phyloP scores from a whole-genome alignment of 768 basidiomycete genomes.

The Piloderma croceum region DNA sequence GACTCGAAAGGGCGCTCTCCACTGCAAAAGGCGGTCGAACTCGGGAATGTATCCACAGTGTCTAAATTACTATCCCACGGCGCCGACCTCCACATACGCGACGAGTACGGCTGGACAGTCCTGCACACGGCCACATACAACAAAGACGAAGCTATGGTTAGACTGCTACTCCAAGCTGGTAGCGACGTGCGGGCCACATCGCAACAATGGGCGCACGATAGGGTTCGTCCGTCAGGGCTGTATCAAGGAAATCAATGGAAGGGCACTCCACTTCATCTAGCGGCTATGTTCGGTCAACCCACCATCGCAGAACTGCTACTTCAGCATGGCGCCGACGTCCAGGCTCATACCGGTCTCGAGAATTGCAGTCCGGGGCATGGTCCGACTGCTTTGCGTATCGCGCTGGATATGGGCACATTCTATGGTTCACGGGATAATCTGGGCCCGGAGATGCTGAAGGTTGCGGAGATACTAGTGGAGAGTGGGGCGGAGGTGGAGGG shows the following conservation, averaged over 20 bases:
- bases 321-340: slow-evolving; percentile 5
- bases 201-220: too few relatives aligned
- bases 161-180: slow-evolving; percentile 5
- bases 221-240: too few relatives aligned
- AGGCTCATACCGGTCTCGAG: too few relatives aligned
- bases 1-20: too few relatives aligned
- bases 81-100: too few relatives aligned
- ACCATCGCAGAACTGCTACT: slow-evolving; percentile 2
- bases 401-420: slow-evolving; percentile 5
- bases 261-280: slow-evolving; percentile 7
- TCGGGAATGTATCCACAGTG: too few relatives aligned
- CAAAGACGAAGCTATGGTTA: slow-evolving; percentile 1
- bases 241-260: slow-evolving; percentile 3
- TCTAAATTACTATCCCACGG: too few relatives aligned
- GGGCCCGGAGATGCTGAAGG: too few relatives aligned
- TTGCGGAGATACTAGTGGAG: slow-evolving; percentile 3
- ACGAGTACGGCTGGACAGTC: slow-evolving; percentile 3
- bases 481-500: slow-evolving; percentile 4
- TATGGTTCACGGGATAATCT: too few relatives aligned
- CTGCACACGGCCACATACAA: slow-evolving; percentile 7
- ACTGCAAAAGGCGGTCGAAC: too few relatives aligned
- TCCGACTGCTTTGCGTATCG: slow-evolving; percentile 9
- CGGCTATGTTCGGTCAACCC: slow-evolving; percentile 4
- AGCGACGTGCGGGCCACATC: too few relatives aligned
- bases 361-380: slow-evolving; percentile 6